A percentile compares a stretch with the other conserved stretches of the same genome.
These are phyloP conservation scores for Lepidium didymum DNA, from an alignment of 345 rosid species.

Conservation along the genomic window DNA sequence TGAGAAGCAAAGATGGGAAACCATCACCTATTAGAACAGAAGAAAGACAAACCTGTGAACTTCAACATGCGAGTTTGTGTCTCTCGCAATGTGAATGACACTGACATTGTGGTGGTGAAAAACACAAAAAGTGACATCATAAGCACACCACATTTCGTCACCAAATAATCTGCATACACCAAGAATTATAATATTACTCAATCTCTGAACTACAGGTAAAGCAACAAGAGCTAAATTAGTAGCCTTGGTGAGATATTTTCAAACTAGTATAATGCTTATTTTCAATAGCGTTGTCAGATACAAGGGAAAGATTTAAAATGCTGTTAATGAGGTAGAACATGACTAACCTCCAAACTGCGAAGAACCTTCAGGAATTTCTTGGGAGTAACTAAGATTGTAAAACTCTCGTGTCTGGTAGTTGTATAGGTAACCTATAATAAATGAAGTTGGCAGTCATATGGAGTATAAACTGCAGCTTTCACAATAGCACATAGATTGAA, in stretches of 20 bases:
- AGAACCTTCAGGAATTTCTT: slow-evolving; percentile 69
- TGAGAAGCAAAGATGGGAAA: slow-evolving; percentile 8
- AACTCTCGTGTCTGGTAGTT: slow-evolving; percentile 86
- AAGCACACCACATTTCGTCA: slow-evolving; percentile 96
- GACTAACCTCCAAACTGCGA: slow-evolving; percentile 86
- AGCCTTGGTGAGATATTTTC: background rate
- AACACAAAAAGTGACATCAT: slow-evolving; percentile 98
- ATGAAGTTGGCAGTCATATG: slow-evolving; percentile 7
- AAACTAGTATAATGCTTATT: background rate
- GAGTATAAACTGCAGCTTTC: slow-evolving; percentile 1
- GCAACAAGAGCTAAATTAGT: background rate
- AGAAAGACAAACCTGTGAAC: slow-evolving; percentile 65
- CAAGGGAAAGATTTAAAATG: background rate
- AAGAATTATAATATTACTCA: background rate
- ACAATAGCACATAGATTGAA: background rate
- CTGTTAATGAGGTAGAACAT: background rate
- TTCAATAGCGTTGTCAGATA: background rate
- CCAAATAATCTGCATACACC: slow-evolving; percentile 77
- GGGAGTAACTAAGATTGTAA: slow-evolving; percentile 90
- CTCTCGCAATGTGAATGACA: slow-evolving; percentile 95
- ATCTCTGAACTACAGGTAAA: background rate
- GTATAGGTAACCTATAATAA: slow-evolving; percentile 65
- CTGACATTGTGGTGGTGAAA: slow-evolving; percentile 99
- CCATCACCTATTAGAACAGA: background rate
- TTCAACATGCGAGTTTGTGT: slow-evolving; percentile 97